phyloP scores from a whole-genome alignment of 129 eudicot genomes.

The Deinandra increscens region DNA sequence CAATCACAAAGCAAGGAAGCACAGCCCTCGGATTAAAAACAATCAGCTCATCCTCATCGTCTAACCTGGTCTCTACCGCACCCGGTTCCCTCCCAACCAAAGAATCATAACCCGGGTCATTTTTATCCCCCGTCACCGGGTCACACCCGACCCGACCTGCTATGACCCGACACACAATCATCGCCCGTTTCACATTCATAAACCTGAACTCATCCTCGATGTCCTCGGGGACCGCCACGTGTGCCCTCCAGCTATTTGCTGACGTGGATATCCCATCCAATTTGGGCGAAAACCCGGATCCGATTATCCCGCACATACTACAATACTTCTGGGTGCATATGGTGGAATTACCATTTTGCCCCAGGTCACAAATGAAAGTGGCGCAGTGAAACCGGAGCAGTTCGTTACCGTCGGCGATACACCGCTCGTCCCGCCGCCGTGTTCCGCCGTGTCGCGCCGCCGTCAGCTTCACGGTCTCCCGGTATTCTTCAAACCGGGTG shows the following conservation, averaged over 20 bases:
- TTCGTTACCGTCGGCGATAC: slow-evolving; percentile 89
- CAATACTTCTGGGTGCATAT: slow-evolving; percentile 65
- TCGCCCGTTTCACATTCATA: slow-evolving; percentile 73
- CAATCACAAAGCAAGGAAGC: slow-evolving; percentile 85
- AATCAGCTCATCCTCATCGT: slow-evolving; percentile 65
- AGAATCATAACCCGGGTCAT: slow-evolving; percentile 75
- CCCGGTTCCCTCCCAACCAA: slow-evolving; percentile 52
- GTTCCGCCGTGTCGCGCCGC: slow-evolving; percentile 49
- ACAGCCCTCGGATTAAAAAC: slow-evolving; percentile 88
- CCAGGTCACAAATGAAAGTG: slow-evolving; percentile 66
- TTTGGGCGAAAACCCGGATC: slow-evolving; percentile 74
- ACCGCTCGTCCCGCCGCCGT: slow-evolving; percentile 47
- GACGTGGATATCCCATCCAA: slow-evolving; percentile 74
- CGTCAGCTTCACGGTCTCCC: slow-evolving; percentile 58
- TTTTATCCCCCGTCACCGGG: slow-evolving; percentile 41
- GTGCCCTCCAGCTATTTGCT: slow-evolving; percentile 64
- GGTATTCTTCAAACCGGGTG: slow-evolving; percentile 63
- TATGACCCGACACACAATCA: slow-evolving; percentile 79
- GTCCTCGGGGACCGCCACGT: slow-evolving; percentile 70
- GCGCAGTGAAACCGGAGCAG: slow-evolving; percentile 69
- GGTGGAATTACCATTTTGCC: slow-evolving; percentile 63
- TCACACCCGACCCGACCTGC: slow-evolving; percentile 87
- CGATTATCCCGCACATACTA: slow-evolving; percentile 66
- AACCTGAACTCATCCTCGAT: slow-evolving; percentile 75
- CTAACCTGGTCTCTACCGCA: slow-evolving; percentile 24